Evolutionary conservation across 345 rosid genomes (phyloP), one percentile per base, ranked within the genome.

Genomic region (Salix arbutifolia): DNA sequence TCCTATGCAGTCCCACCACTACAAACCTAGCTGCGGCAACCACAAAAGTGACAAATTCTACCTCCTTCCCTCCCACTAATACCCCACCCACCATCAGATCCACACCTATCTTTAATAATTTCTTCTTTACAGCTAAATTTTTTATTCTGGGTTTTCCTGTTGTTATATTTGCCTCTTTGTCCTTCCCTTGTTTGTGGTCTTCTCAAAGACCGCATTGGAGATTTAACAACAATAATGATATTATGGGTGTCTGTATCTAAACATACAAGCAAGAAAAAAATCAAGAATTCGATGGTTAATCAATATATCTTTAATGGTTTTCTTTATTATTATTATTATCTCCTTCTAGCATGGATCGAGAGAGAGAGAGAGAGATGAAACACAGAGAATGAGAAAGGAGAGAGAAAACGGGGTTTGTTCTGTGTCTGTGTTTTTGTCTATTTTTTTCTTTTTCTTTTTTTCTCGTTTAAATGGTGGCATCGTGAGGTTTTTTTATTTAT

Each of bases 11-110:
- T 94, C 88, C 80, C 93, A 78, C 88, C 67, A 73, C 81, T 77
- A 72, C 73, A 70, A 65, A 14, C 61, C 75, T 53, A 48, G 73
- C 61, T 23, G 46, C 83, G 72, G 46, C 83, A 77, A 80, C 78
- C 44, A 79, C 78, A 64, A 66, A 81, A 76, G 35, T 74, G 37
- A 42, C 35, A 37, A 72, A 35, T 11, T 56, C 28, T 56, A 66
- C 74, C 65, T 78, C 80, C 75, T 81, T 73, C 83, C 33, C 52
- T 85, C 85, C 83, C 84, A 80, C 82, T 3, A 81, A 69, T 79
- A 80, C 76, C 83, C 69, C 73, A 71, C 85, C 82, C 90, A 90
- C 88, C 99, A 95, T 95, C 91, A 91, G 99, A 92, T 87, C 94
- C 89, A 77, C 73, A 60, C 71, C 72, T 73, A 37, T 76, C 78